Evolutionary conservation across 495 filamentous ascomycete species (phyloP), one percentile per base, ranked within the genome.

Genomic region (Podospora appendiculata): DNA sequence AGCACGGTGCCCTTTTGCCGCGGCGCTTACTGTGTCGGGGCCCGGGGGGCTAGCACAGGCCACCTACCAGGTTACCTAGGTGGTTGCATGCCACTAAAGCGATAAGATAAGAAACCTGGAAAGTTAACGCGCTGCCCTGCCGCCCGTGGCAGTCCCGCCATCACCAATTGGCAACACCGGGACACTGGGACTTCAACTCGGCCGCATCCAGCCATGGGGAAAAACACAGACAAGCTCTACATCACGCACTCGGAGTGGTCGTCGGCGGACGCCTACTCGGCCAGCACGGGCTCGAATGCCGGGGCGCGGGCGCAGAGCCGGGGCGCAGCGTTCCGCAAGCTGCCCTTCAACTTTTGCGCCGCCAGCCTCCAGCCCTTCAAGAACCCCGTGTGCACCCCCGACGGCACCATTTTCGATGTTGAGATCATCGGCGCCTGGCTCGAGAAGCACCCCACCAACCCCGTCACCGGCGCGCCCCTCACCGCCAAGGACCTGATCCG

Each of bases 321-420:
- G 25, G 79, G 80, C 46, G 79, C 78, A n/a, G 70, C 68, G 33
- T 99, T 97, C 76, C 86, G 85, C 63, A 87, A 89, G 19, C 80
- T 98, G 4, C 93, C 93, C 38, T 98, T 95, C 81, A 96, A 96
- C 77, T 97, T 92, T 74, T 98, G 93, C 79, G 89, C 93, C 54
- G 84, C 95, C 38, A 92, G 87, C 25, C 84, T 98, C 14, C 93
- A 97, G 63, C 93, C 93, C 1, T 95, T 90, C 72, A 75, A 82
- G 65, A 85, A 89, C 53, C 89, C 89, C 0, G 89, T 94, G 42
- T 94, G 89, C 69, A 93, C 88, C 7, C 54, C 77, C 6, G 73
- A 84, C 35, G 89, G 89, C 25, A 87, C 82, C 11, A 88, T 90
- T 45, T 94, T 94, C 64, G 89, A 95, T 62, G 79, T 92, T 50